Conservation (phyloP, 768 basidiomycete species). For the Pleurotus ostreatus region DNA sequence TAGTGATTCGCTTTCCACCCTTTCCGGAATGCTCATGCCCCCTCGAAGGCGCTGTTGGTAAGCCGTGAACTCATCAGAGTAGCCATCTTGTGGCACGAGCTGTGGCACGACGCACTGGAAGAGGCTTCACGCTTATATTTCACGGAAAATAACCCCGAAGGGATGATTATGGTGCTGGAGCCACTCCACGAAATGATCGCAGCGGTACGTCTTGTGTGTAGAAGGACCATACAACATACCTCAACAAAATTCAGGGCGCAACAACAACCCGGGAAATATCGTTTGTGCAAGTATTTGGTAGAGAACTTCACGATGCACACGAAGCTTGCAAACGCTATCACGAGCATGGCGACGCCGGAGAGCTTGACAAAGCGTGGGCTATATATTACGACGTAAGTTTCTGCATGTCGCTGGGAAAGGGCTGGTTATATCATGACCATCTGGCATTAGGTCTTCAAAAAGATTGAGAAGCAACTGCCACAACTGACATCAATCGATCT, state of each 20-base stretch:
- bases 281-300: constrained; percentile 89
- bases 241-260: constrained; percentile 61
- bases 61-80: constrained; percentile 96
- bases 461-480: constrained; percentile 91
- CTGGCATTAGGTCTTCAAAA: constrained; percentile 78
- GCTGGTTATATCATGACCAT: background rate
- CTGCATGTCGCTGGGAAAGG: background rate
- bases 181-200: constrained; percentile 93
- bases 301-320: constrained; percentile 88
- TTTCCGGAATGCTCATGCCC: constrained; percentile 8
- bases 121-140: constrained; percentile 96
- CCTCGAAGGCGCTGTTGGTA: constrained; percentile 75
- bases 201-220: constrained; percentile 42
- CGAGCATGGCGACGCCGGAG: constrained; percentile 78
- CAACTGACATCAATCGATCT: constrained; percentile 86
- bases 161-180: constrained; percentile 91
- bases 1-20: background rate
- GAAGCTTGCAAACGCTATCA: constrained; percentile 88
- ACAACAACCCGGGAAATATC: constrained; percentile 93
- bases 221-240: constrained; percentile 1
- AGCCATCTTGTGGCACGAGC: constrained; percentile 97
- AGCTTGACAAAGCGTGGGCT: constrained; percentile 98
- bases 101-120: constrained; percentile 98
- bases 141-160: constrained; percentile 94
- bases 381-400: constrained; percentile 88